phyloP scores from a whole-genome alignment of 2,329 filamentous ascomycete species.

The Calycina marina region DNA sequence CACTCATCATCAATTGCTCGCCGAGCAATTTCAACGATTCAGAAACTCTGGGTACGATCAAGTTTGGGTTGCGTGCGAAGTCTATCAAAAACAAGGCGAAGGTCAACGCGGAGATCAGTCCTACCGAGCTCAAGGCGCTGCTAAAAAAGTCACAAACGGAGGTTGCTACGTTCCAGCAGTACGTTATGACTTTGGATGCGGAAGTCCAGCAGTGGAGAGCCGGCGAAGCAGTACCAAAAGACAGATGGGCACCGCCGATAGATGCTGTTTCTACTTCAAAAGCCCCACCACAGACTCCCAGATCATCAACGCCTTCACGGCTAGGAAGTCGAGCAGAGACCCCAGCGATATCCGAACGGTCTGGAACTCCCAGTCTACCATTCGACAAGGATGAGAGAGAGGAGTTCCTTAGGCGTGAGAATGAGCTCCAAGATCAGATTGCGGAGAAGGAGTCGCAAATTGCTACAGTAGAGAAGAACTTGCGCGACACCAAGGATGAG shows the following conservation, averaged over 20 bases:
- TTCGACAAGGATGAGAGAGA: constrained; percentile 95
- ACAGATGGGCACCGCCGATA: constrained; percentile 65
- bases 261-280: constrained; percentile 37
- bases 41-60: constrained; percentile 81
- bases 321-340: constrained; percentile 49
- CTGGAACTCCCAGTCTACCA: constrained; percentile 73
- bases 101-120: constrained; percentile 96
- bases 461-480: constrained; percentile 61
- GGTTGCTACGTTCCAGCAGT: constrained; percentile 75
- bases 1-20: constrained; percentile 97
- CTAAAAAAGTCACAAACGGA: constrained; percentile 87
- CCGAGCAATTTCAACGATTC: constrained; percentile 96
- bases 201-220: constrained; percentile 80
- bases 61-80: constrained; percentile 93
- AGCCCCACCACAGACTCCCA: constrained; percentile 25
- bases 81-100: constrained; percentile 99
- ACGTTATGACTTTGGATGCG: constrained; percentile 68
- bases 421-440: constrained; percentile 92
- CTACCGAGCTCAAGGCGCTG: constrained; percentile 82
- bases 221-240: constrained; percentile 78
- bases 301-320: constrained; percentile 45
- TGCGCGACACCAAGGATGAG: constrained; percentile 78
- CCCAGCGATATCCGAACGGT: constrained; percentile 58
- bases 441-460: constrained; percentile 82
- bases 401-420: constrained; percentile 87